Evolutionary conservation across 805 yeast species (phyloP), one percentile per base, ranked within the genome.

Genomic region (Ogataea paradorogensis): DNA sequence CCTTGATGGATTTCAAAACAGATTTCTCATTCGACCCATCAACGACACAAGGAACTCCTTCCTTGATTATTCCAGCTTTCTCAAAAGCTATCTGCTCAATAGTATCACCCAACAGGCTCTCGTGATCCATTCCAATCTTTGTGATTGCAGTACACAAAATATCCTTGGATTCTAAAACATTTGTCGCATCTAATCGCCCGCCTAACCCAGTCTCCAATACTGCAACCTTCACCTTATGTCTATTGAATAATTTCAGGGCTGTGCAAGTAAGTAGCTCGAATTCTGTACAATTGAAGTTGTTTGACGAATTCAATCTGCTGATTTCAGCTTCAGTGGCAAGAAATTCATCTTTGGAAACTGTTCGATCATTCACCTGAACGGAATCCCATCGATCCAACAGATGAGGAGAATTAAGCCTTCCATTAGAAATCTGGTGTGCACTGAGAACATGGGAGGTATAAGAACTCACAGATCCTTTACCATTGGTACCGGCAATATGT

Each of bases 401-500:
- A 63, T 90, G 96, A 1, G 99, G 99, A 3, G 95, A 83, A 1
- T 95, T 89, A 66, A 89, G 91, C 45, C 82, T 75, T 0, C 98
- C 98, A 37, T 80, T 77, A 20, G 62, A 56, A 28, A 75, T 61
- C 1, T 65, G 66, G 15, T 76, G 68, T 10, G 60, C 58, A 15
- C 76, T 69, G 18, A 90, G 61, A 2, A 82, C 69, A 13, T 88
- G 78, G 3, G 88, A 71, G 7, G 93, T 43, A 57, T 89, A 90
- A 0, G 96, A 81, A 43, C 95, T 80, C 0, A 90, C 85, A 0
- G 97, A 89, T 0, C 99, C 99, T 56, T 91, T 91, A 0, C 99
- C 99, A 57, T 91, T 91, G 7, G 99, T 91, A 0, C 99, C 99
- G 0, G 96, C 96, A 4, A 93, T 74, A 56, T 93, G 99, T n/a